A percentile compares a stretch with the other conserved stretches of the same genome.
Conservation (phyloP, 1,284 basidiomycete species). For the Pseudozyma pruni region DNA sequence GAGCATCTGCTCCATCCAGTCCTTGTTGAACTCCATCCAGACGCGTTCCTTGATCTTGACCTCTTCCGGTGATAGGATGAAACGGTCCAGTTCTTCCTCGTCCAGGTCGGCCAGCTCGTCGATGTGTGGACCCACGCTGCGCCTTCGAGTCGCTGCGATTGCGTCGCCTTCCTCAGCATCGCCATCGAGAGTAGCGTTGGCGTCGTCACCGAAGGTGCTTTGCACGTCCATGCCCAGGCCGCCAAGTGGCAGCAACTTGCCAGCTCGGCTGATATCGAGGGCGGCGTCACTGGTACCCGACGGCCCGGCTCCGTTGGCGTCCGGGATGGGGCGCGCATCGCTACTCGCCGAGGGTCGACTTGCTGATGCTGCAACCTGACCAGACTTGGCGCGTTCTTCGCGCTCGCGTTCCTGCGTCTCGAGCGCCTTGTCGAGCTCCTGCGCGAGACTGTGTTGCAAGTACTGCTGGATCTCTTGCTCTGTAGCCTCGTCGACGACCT, state of each 20-base stretch:
- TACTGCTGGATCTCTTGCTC: constrained; percentile 59
- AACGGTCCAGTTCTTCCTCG: constrained; percentile 90
- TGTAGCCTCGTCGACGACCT: constrained; percentile 59
- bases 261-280: constrained; percentile 40
- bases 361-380: constrained; percentile 11
- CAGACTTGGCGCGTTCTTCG: constrained; percentile 48
- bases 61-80: constrained; percentile 83
- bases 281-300: constrained; percentile 20
- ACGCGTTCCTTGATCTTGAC: constrained; percentile 89
- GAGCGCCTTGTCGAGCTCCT: constrained; percentile 54
- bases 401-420: constrained; percentile 52
- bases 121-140: constrained; percentile 17
- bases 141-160: constrained; percentile 3
- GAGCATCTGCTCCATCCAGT: constrained; percentile 82
- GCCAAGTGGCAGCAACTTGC: constrained; percentile 46
- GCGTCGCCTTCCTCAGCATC: constrained; percentile 31
- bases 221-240: constrained; percentile 55
- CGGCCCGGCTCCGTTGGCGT: constrained; percentile 22
- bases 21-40: constrained; percentile 95
- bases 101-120: constrained; percentile 72
- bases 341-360: not conserved
- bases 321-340: constrained; percentile 19
- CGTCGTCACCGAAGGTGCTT: constrained; percentile 28
- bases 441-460: constrained; percentile 51
- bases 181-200: constrained; percentile 2